Base-by-base conservation (phyloP, 2,329 filamentous ascomycete genomes). In the Fusarium circinatum region DNA sequence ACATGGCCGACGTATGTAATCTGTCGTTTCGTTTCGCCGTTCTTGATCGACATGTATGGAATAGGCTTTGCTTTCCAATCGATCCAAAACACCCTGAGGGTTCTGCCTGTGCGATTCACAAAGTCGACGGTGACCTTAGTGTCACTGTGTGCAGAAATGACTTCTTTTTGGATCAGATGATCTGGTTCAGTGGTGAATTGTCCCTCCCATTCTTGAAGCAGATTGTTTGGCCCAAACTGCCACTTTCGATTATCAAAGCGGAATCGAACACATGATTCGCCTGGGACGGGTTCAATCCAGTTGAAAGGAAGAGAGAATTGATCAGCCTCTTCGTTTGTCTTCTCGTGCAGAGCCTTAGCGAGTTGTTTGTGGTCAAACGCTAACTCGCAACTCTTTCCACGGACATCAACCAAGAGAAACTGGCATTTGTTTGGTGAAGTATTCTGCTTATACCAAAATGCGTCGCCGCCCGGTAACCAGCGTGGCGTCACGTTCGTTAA, bases 381-480 rank as follows among this genome's bases (percentile, higher is more conserved):
- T 8, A 47, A 41, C 11, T 41, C 28, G 6, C 66, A 62, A 18
- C 28, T 41, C 52, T 73, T 76, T 15, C 65, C n/a, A 5, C 45
- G 11, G 18, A 49, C 62, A 26, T 80, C 55, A 8, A 79, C 76
- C 6, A 74, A 24, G 15, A 79, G 30, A 41, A 78, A 80, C n/a
- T 70, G 55, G n/a, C 63, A 69, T 28, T 74, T 73, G 8, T n/a
- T 70, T 20, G 52, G 6, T 7, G 58, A 45, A 2, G 48, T 30
- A 26, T 64, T 59, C 13, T 65, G 73, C 36, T 65, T 76, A 52
- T 80, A 80, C 79, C 78, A 80, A 44, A 80, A 79, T 20, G 54
- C 26, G 5, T 72, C 73, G 8, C 59, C 71, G 8, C 45, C 49
- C 7, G 75, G 51, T 3, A 78, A 59, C 79, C 79, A 80, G 17